Percentiles rank a stretch among this genome's conserved stretches.
Conservation (phyloP, 306 rosid species). For the Sechiopsis laciniata region DNA sequence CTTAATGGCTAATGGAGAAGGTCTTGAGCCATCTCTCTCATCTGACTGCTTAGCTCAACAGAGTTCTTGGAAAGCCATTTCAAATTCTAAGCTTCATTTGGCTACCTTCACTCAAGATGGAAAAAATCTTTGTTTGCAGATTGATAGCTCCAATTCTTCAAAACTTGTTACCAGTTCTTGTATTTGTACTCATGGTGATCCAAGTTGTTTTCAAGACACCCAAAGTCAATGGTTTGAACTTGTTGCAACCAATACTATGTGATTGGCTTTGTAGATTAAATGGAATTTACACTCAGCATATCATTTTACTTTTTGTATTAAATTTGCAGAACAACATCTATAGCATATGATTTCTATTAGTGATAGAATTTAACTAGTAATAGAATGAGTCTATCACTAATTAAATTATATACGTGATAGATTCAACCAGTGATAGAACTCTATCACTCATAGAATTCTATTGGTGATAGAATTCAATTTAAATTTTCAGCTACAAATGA, state of each 20-base stretch:
- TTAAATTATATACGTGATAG: no score
- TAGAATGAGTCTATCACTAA: no score
- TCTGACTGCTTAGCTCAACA: conserved; percentile 24
- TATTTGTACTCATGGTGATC: conserved; percentile 27
- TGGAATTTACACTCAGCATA: no score
- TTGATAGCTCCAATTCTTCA: conserved; percentile 24
- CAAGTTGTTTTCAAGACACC: conserved; percentile 33
- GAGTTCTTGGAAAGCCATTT: conserved; percentile 35
- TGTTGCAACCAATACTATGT: conserved; percentile 19
- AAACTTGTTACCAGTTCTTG: conserved; percentile 31
- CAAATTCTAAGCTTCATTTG: conserved; percentile 34
- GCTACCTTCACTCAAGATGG: conserved; percentile 24
- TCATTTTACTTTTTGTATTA: no score
- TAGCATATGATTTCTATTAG: no score
- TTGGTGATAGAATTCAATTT: no score
- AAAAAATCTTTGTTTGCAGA: conserved; percentile 25
- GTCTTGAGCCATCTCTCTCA: conserved; percentile 29
- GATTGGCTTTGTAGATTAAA: background rate
- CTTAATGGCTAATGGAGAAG: conserved; percentile 30
- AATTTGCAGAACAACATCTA: no score
- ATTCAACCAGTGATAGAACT: no score
- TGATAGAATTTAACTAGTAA: no score
- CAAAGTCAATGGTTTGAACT: conserved; percentile 41
- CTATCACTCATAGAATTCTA: no score
- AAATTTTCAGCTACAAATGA: no score